Percentiles rank a stretch among this genome's conserved stretches.
phyloP scores from a whole-genome alignment of 306 rosid species.

The Vachellia pachyceras region DNA sequence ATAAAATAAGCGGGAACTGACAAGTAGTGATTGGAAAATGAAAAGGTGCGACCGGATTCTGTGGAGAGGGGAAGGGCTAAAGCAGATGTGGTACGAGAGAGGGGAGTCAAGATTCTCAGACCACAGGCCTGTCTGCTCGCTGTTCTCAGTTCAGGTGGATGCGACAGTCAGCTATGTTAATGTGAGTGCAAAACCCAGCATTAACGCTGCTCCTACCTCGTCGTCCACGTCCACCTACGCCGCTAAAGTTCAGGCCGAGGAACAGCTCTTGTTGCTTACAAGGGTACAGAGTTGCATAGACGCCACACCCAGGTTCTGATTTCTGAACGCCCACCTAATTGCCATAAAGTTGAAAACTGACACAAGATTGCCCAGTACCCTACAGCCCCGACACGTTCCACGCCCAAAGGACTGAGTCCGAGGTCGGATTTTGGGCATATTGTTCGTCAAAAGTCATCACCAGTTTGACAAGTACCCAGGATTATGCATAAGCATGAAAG shows the following conservation, averaged over 20 bases:
- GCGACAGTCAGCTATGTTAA: conserved; percentile 28
- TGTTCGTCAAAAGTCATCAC: neutral
- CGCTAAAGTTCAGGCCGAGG: conserved; percentile 74
- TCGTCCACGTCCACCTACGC: conserved; percentile 48
- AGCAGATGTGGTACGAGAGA: conserved; percentile 77
- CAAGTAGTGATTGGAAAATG: neutral
- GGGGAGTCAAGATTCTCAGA: conserved; percentile 94
- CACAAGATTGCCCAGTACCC: neutral
- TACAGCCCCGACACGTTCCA: neutral
- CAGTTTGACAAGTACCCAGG: neutral
- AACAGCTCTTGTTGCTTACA: conserved; percentile 62
- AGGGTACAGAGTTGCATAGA: conserved; percentile 35
- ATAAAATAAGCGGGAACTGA: too few relatives aligned
- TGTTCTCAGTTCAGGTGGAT: conserved; percentile 56
- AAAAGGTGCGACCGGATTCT: conserved; percentile 92
- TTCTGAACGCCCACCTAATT: neutral
- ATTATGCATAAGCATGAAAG: neutral
- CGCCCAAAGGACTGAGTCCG: neutral
- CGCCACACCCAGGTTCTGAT: conserved; percentile 25
- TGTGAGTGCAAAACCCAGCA: neutral
- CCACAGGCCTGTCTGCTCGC: conserved; percentile 86
- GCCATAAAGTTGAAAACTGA: neutral
- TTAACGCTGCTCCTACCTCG: conserved; percentile 11
- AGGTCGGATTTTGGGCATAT: neutral
- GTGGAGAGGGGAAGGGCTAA: conserved; percentile 89